Evolutionary conservation across 1,284 basidiomycete genomes (phyloP).

Genomic region (Austropuccinia psidii): DNA sequence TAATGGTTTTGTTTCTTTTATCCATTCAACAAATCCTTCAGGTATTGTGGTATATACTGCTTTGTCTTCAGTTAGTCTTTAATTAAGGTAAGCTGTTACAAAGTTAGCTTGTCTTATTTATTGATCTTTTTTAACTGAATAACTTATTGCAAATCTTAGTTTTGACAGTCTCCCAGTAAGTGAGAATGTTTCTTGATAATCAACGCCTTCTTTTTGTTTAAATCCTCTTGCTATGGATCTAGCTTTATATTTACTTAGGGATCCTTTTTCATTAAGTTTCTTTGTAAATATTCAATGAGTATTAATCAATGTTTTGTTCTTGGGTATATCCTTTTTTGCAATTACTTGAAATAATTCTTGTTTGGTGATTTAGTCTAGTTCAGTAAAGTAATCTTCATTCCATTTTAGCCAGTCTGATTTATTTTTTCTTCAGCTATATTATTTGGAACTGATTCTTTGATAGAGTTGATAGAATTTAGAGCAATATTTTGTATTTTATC

Average conservation of each 20-base stretch:
- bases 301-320: not conserved
- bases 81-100: conserved; percentile 4
- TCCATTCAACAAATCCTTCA: not conserved
- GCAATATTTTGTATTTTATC: too few relatives aligned
- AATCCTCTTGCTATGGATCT: not conserved
- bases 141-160: not conserved
- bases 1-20: conserved; percentile 2
- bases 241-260: not conserved
- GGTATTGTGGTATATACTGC: not conserved
- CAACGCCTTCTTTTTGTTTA: conserved; percentile 4
- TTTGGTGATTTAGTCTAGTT: not conserved
- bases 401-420: not conserved
- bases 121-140: not conserved
- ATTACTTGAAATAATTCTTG: not conserved
- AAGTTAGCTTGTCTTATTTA: not conserved
- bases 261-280: not conserved
- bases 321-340: not conserved
- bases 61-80: not conserved
- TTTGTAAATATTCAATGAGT: not conserved
- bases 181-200: conserved; percentile 2
- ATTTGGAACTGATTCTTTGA: too few relatives aligned
- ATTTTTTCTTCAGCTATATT: too few relatives aligned
- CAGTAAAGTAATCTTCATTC: not conserved
- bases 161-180: not conserved
- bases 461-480: too few relatives aligned